Conservation (phyloP, 208 protist species). For the Crithidia expoeki region DNA sequence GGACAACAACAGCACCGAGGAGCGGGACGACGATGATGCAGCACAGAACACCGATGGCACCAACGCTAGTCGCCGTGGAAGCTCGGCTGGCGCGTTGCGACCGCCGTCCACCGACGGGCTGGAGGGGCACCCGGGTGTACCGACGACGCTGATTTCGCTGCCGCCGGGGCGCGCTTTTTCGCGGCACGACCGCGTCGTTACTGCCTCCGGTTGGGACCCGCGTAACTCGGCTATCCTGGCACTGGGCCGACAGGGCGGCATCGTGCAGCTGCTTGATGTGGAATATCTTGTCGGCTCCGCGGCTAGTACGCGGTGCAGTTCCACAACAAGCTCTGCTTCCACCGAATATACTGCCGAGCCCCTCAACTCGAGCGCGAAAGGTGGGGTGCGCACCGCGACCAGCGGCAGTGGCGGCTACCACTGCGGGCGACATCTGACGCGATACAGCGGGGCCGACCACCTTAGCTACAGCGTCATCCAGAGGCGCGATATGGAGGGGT, state of each 20-base stretch:
- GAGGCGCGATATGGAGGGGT: conserved; percentile 45
- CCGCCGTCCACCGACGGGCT: conserved; percentile 10
- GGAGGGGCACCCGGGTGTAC: conserved; percentile 5
- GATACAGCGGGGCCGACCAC: conserved; percentile 24
- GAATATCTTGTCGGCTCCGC: conserved; percentile 43
- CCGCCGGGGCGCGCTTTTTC: not conserved
- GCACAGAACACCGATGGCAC: not conserved
- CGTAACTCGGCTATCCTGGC: conserved; percentile 59
- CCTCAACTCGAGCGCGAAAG: conserved; percentile 1
- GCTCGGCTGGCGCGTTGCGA: conserved; percentile 1
- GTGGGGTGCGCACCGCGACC: not conserved
- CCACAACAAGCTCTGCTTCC: conserved; percentile 15
- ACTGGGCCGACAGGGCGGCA: conserved; percentile 55
- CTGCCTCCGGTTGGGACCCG: conserved; percentile 67
- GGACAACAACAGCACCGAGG: conserved; percentile 6
- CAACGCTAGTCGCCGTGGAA: not conserved
- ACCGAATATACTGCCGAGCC: conserved; percentile 22
- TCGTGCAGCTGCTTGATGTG: conserved; percentile 71
- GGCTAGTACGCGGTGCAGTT: conserved; percentile 22
- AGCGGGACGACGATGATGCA: not conserved
- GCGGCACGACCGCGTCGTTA: conserved; percentile 32
- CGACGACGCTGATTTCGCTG: conserved; percentile 14
- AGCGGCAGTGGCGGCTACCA: conserved; percentile 6
- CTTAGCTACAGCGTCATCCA: conserved; percentile 35
- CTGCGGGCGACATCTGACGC: not conserved